These are phyloP conservation scores for Heimioporus sp. DNA, from an alignment of 768 basidiomycete genomes.

Conservation along the genomic window DNA sequence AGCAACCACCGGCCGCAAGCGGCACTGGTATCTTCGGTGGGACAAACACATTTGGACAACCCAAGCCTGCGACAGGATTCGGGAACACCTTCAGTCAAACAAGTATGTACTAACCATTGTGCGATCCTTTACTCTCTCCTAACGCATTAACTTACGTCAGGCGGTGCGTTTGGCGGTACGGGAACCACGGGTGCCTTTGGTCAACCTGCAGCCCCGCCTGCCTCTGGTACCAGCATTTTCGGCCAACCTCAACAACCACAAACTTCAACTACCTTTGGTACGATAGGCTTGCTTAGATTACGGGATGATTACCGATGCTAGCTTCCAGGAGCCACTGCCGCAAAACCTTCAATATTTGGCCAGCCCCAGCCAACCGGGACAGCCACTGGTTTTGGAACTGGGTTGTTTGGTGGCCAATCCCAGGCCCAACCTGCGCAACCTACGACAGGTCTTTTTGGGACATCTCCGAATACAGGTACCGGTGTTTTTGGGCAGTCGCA, in stretches of 20 bases:
- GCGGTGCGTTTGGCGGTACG: conserved; percentile 23
- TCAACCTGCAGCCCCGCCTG: conserved; percentile 24
- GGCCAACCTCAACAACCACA: conserved; percentile 39
- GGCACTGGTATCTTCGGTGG: conserved; percentile 32
- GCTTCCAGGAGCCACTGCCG: conserved; percentile 30
- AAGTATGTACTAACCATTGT: conserved; percentile 14
- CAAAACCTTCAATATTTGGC: conserved; percentile 52
- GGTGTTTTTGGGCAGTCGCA: conserved; percentile 34
- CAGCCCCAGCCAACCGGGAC: conserved; percentile 41
- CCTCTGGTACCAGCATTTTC: conserved; percentile 28
- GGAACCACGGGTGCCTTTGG: conserved; percentile 24
- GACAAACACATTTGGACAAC: conserved; percentile 30
- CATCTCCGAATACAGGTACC: conserved; percentile 16
- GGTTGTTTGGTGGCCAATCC: conserved; percentile 28
- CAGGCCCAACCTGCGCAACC: conserved; percentile 24
- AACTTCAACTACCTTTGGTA: conserved; percentile 38
- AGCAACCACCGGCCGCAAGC: conserved; percentile 36
- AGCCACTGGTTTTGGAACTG: conserved; percentile 35
- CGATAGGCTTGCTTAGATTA: conserved; percentile 30
- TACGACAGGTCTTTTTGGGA: conserved; percentile 31
- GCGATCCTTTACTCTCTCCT: background rate
- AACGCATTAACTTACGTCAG: conserved; percentile 8
- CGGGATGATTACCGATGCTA: background rate
- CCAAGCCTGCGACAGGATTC: conserved; percentile 33
- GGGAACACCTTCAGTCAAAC: conserved; percentile 25